These are phyloP conservation scores for Jacaranda copaia DNA, from an alignment of 257 asterid species.

Conservation along the genomic window DNA sequence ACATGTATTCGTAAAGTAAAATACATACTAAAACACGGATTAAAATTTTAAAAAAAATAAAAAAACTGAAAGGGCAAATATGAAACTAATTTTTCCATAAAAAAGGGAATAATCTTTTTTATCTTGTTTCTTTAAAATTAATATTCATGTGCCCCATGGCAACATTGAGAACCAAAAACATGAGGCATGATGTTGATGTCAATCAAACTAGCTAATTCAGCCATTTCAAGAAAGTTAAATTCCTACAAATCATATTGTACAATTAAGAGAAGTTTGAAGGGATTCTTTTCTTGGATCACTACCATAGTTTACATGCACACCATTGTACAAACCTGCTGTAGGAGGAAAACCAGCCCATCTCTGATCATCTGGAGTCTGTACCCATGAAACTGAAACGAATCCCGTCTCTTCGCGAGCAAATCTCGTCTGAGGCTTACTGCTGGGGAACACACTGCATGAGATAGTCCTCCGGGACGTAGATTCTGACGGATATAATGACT, in stretches of 20 bases:
- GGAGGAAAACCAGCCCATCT: background rate
- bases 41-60: no score
- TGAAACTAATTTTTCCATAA: no score
- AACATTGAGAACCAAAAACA: constrained; percentile 41
- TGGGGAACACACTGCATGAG: constrained; percentile 57
- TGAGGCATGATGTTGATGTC: constrained; percentile 39
- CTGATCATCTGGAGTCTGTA: constrained; percentile 2
- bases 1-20: no score
- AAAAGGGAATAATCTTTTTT: no score
- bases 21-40: no score
- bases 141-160: constrained; percentile 45
- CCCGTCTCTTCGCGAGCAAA: constrained; percentile 56
- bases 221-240: constrained; percentile 20
- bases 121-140: no score
- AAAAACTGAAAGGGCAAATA: no score
- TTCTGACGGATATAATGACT: constrained; percentile 49
- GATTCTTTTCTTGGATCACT: constrained; percentile 25
- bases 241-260: constrained; percentile 34
- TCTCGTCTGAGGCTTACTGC: constrained; percentile 52
- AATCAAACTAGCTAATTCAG: constrained; percentile 27
- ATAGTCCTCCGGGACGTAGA: constrained; percentile 48
- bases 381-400: constrained; percentile 42
- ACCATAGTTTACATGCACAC: constrained; percentile 48
- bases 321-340: constrained; percentile 32
- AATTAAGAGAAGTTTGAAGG: constrained; percentile 34